Percentiles rank a stretch among this genome's conserved stretches.
These are phyloP conservation scores for Sphaerobolus stellatus DNA, from an alignment of 1,284 basidiomycete species.

Conservation along the genomic window DNA sequence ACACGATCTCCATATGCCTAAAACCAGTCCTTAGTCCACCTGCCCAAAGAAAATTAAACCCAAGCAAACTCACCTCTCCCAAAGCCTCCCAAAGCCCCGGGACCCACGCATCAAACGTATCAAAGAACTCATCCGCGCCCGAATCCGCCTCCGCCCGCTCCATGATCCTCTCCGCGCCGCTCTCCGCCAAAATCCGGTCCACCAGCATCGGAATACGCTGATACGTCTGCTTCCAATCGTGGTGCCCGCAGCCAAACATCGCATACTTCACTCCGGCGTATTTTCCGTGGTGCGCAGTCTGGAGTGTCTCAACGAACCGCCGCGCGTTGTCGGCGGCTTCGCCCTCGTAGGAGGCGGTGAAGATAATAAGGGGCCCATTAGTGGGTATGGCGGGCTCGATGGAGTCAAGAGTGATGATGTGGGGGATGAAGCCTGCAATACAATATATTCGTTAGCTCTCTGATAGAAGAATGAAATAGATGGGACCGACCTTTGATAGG, in stretches of 20 bases:
- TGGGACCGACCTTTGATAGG: constrained; percentile 34
- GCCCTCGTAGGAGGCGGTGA: constrained; percentile 55
- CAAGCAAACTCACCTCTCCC: constrained; percentile 28
- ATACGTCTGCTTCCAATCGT: constrained; percentile 53
- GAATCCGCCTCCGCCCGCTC: constrained; percentile 45
- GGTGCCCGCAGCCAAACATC: constrained; percentile 56
- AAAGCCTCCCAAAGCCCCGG: constrained; percentile 41
- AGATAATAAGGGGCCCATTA: constrained; percentile 48
- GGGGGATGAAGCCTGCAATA: constrained; percentile 41
- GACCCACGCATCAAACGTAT: constrained; percentile 48
- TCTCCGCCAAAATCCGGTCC: constrained; percentile 39
- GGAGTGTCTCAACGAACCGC: constrained; percentile 46
- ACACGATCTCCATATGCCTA: constrained; percentile 12
- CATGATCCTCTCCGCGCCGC: constrained; percentile 43
- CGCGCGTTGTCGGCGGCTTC: constrained; percentile 52
- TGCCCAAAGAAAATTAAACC: constrained; percentile 8
- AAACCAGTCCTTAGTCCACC: not conserved
- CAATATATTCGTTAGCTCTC: not conserved
- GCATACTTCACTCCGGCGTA: constrained; percentile 42
- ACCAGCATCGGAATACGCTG: constrained; percentile 49
- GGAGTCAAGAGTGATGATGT: constrained; percentile 45
- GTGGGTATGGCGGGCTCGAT: constrained; percentile 40
- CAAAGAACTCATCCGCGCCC: constrained; percentile 44
- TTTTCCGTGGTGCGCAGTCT: constrained; percentile 27
- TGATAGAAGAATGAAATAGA: not conserved